A percentile compares a stretch with the other conserved stretches of the same genome.
phyloP scores from a whole-genome alignment of 2,329 filamentous ascomycete species.

The Xylariaceae sp. region DNA sequence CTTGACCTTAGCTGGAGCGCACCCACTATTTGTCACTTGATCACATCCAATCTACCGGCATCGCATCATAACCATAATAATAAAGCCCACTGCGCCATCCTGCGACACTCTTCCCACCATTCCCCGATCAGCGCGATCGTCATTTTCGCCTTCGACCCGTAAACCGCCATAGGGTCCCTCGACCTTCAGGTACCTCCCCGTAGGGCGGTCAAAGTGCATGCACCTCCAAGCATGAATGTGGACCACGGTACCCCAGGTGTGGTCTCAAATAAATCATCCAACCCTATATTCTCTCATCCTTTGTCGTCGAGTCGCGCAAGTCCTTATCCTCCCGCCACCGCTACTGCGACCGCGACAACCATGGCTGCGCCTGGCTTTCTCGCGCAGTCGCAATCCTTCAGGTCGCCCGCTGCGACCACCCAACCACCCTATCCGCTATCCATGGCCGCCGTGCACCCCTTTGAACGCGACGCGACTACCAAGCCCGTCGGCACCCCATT shows the following conservation, averaged over 20 bases:
- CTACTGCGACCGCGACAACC: constrained; percentile 33
- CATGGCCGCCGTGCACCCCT: constrained; percentile 38
- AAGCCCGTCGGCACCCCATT: constrained; percentile 46
- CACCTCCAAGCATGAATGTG: constrained; percentile 34
- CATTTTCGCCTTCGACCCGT: constrained; percentile 14
- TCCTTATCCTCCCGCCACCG: constrained; percentile 24
- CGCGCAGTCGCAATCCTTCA: constrained; percentile 44
- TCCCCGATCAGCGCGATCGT: constrained; percentile 38
- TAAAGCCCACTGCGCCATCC: constrained; percentile 16
- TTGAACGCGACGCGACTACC: constrained; percentile 45
- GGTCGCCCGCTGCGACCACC: constrained; percentile 36
- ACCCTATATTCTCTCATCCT: constrained; percentile 29
- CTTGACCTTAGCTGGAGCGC: constrained; percentile 8
- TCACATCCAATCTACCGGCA: constrained; percentile 16
- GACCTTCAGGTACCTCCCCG: constrained; percentile 23
- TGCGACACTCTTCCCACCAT: constrained; percentile 23
- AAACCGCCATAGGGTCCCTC: constrained; percentile 21
- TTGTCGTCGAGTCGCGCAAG: constrained; percentile 32
- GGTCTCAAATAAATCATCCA: constrained; percentile 27
- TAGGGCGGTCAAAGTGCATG: constrained; percentile 29
- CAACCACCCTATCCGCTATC: constrained; percentile 40
- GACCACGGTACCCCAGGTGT: constrained; percentile 26
- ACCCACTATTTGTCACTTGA: constrained; percentile 13
- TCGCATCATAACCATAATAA: constrained; percentile 13
- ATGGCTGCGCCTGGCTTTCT: constrained; percentile 52